Percentiles rank a stretch among this genome's conserved stretches.
These are phyloP conservation scores for Blastobotrys raffinosifermentans DNA, from an alignment of 1,139 yeast genomes.

Conservation along the genomic window DNA sequence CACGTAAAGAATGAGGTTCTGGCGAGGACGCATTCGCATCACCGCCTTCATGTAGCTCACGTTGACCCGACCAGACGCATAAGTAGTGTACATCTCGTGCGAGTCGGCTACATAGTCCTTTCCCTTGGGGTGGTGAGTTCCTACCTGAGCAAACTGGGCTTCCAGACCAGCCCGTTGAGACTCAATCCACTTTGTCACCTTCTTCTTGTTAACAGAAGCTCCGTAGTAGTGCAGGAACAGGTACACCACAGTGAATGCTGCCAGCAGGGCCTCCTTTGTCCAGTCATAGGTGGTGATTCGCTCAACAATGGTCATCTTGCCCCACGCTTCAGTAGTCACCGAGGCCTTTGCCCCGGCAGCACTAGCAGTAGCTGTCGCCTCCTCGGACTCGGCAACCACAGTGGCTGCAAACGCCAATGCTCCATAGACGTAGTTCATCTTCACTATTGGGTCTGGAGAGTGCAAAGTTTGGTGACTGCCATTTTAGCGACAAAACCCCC, in stretches of 20 bases:
- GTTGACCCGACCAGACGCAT: slow-evolving; percentile 85
- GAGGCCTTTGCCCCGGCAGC: no score
- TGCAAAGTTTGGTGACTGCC: no score
- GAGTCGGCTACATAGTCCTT: slow-evolving; percentile 56
- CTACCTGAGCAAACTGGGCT: slow-evolving; percentile 75
- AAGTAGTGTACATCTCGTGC: slow-evolving; percentile 63
- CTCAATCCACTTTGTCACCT: slow-evolving; percentile 49
- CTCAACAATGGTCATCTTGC: slow-evolving; percentile 28
- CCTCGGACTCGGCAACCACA: slow-evolving; percentile 3
- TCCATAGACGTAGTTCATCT: no score
- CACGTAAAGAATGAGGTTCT: slow-evolving; percentile 62
- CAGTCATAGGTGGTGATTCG: slow-evolving; percentile 54
- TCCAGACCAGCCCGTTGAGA: slow-evolving; percentile 46
- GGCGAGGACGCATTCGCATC: slow-evolving; percentile 70
- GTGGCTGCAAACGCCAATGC: slow-evolving; percentile 2
- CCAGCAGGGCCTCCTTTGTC: slow-evolving; percentile 60
- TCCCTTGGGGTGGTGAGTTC: slow-evolving; percentile 39
- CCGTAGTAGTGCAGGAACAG: slow-evolving; percentile 47
- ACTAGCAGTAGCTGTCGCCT: slow-evolving; percentile 13
- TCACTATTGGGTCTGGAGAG: no score
- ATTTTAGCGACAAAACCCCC: no score
- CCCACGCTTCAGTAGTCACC: slow-evolving; percentile 34
- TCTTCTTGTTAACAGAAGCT: slow-evolving; percentile 47
- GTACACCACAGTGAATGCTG: slow-evolving; percentile 42
- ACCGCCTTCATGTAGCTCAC: slow-evolving; percentile 57